phyloP scores from a whole-genome alignment of 2,329 filamentous ascomycete species.

The Alternaria consortialis region DNA sequence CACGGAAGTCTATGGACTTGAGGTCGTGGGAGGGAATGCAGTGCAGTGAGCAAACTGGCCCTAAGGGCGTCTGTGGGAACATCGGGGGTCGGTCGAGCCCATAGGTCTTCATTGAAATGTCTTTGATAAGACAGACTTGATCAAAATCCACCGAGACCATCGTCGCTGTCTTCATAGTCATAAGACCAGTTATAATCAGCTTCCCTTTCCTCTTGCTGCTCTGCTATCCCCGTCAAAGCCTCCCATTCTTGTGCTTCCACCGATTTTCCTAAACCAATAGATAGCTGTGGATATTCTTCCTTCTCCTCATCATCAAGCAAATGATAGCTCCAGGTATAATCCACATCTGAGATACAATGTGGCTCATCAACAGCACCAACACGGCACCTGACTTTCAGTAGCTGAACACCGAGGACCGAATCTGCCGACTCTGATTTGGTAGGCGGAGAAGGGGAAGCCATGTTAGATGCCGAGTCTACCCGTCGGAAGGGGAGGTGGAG shows the following conservation, averaged over 20 bases:
- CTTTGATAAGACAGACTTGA: background rate
- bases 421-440: conserved; percentile 13
- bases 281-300: conserved; percentile 31
- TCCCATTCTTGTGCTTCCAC: conserved; percentile 31
- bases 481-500: conserved; percentile 29
- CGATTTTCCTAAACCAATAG: conserved; percentile 38
- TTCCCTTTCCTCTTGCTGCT: conserved; percentile 21
- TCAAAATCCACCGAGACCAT: conserved; percentile 16
- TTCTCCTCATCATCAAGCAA: conserved; percentile 25
- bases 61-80: background rate
- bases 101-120: background rate
- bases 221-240: conserved; percentile 29
- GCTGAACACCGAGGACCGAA: conserved; percentile 32
- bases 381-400: conserved; percentile 38
- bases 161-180: conserved; percentile 6
- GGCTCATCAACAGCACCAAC: conserved; percentile 36
- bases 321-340: conserved; percentile 41
- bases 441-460: background rate
- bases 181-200: conserved; percentile 3
- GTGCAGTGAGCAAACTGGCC: background rate
- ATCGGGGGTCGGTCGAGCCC: background rate
- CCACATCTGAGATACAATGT: conserved; percentile 39
- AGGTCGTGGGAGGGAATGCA: background rate
- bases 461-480: conserved; percentile 32
- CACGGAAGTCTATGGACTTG: background rate